phyloP scores from a whole-genome alignment of 2,329 filamentous ascomycete species.

The Ophiocordyceps australis region DNA sequence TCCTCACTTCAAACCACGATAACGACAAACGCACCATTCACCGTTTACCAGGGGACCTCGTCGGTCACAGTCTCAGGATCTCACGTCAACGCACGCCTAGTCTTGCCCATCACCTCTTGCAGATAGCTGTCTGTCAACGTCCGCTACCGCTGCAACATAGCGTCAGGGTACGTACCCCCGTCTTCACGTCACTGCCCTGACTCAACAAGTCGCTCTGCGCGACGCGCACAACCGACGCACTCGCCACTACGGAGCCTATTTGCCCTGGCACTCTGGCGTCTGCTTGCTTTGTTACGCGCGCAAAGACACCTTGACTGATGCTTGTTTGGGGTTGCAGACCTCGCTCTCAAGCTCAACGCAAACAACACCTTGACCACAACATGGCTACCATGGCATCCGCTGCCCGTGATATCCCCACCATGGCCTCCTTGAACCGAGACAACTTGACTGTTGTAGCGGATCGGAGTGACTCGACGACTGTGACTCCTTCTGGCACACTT shows the following conservation, averaged over 20 bases:
- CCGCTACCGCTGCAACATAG: constrained; percentile 10
- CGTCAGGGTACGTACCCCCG: constrained; percentile 13
- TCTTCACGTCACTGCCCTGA: constrained; percentile 4
- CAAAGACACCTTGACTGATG: background rate
- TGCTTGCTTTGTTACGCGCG: constrained; percentile 1
- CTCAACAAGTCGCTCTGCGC: constrained; percentile 4
- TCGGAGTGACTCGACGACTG: constrained; percentile 39
- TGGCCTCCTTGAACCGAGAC: constrained; percentile 40
- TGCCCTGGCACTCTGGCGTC: no score
- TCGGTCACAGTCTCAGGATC: constrained; percentile 40
- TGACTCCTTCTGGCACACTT: constrained; percentile 46
- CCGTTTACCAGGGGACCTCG: constrained; percentile 37
- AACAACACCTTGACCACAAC: constrained; percentile 18
- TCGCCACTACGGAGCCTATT: no score
- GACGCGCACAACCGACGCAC: no score
- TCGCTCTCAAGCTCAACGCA: constrained; percentile 23
- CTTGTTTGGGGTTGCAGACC: constrained; percentile 11
- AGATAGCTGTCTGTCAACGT: constrained; percentile 7
- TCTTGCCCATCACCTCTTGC: constrained; percentile 8
- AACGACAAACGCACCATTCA: constrained; percentile 29
- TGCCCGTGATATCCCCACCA: constrained; percentile 49
- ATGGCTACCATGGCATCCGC: constrained; percentile 49
- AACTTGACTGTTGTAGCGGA: constrained; percentile 57
- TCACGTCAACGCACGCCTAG: constrained; percentile 30
- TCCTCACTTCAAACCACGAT: constrained; percentile 22